Conservation (phyloP, 306 rosid species). For the Elaeagnus macrophylla region DNA sequence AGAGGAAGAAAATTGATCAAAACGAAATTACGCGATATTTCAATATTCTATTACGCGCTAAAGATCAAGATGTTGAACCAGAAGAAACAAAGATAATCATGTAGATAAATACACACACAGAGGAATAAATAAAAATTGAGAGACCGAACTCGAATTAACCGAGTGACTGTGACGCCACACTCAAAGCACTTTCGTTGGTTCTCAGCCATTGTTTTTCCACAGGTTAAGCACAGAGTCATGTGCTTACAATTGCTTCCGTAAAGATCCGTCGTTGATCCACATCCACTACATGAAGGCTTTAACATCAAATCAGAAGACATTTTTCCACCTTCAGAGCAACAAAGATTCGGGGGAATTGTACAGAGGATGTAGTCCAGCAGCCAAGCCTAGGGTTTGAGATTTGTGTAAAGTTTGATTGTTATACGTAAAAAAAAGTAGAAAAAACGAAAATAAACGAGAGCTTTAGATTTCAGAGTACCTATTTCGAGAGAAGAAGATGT, state of each 20-base stretch:
- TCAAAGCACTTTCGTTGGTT: conserved; percentile 60
- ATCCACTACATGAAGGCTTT: conserved; percentile 62
- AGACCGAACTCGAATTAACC: conserved; percentile 66
- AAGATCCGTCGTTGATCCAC: conserved; percentile 66
- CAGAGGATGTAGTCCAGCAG: not conserved
- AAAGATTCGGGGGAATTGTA: not conserved
- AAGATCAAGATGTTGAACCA: not conserved
- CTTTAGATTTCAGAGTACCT: too few species aligned
- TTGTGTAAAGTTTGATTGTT: not conserved
- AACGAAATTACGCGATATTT: too few species aligned
- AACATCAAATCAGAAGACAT: conserved; percentile 57
- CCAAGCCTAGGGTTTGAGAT: conserved; percentile 2
- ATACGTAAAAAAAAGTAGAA: not conserved
- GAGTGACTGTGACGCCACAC: conserved; percentile 63
- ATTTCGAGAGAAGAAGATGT: too few species aligned
- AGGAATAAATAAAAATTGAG: conserved; percentile 9
- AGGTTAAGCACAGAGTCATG: conserved; percentile 71
- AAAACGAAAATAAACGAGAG: not conserved
- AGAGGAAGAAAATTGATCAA: too few species aligned
- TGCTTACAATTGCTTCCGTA: conserved; percentile 97
- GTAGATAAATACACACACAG: not conserved
- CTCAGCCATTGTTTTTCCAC: conserved; percentile 83
- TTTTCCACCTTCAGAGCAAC: conserved; percentile 5
- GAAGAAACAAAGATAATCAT: not conserved
- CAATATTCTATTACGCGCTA: not conserved